Percentiles rank a stretch among this genome's conserved stretches.
Conservation (phyloP, 169 alveolate genomes). For the Cryptosporidium sp. region DNA sequence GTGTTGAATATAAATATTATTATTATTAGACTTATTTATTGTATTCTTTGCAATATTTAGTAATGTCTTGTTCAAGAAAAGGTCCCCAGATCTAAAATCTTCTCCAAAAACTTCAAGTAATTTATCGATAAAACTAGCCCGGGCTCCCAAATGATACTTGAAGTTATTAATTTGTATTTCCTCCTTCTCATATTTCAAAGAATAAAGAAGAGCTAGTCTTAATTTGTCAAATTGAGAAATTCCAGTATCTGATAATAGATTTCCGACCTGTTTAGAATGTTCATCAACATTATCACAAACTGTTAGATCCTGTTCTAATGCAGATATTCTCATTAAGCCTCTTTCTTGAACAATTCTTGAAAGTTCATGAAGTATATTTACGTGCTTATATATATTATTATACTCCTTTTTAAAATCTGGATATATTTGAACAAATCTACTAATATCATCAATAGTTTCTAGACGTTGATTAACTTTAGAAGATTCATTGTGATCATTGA, state of each 20-base stretch:
- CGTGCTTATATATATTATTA: conserved; percentile 93
- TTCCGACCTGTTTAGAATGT: conserved; percentile 84
- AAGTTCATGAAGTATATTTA: conserved; percentile 88
- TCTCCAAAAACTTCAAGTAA: conserved; percentile 88
- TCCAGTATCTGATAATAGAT: conserved; percentile 82
- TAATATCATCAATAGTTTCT: conserved; percentile 92
- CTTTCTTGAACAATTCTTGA: conserved; percentile 88
- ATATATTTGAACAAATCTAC: conserved; percentile 88
- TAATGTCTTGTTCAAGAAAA: conserved; percentile 87
- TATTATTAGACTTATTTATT: conserved; percentile 84
- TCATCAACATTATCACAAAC: conserved; percentile 86
- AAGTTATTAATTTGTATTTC: conserved; percentile 84
- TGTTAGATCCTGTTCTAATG: conserved; percentile 90
- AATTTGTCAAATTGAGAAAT: conserved; percentile 86
- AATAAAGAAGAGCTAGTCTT: conserved; percentile 86
- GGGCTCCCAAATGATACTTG: conserved; percentile 80
- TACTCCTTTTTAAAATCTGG: conserved; percentile 92
- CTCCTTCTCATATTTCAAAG: conserved; percentile 89
- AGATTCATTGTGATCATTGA: conserved; percentile 84
- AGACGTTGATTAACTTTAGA: conserved; percentile 79
- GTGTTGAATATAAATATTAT: conserved; percentile 93
- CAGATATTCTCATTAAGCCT: conserved; percentile 87
- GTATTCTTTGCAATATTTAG: conserved; percentile 85
- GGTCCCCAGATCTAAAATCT: conserved; percentile 84
- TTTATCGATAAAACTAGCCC: conserved; percentile 84